Evolutionary conservation across 2,329 filamentous ascomycete genomes (phyloP).

Genomic region (Parascedosporium putredinis): DNA sequence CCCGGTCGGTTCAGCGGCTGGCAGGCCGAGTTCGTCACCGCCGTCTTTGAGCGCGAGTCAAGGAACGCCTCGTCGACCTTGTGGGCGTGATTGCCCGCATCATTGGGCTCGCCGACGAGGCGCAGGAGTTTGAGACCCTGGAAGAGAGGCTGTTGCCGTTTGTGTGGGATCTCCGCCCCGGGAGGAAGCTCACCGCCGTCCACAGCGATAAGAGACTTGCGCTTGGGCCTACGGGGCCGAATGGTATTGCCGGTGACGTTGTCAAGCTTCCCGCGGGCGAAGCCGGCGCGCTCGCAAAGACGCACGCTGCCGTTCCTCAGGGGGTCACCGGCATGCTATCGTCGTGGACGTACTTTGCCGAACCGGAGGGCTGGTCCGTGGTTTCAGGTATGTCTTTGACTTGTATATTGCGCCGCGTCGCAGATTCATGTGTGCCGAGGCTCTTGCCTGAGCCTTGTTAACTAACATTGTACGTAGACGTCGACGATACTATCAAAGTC

Average conservation of each 20-base stretch:
- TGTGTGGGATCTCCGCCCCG: slow-evolving; percentile 63
- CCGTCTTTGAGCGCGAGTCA: slow-evolving; percentile 68
- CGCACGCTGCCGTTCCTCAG: slow-evolving; percentile 38
- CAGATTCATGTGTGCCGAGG: too few species aligned
- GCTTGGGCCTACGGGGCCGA: slow-evolving; percentile 59
- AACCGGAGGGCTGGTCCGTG: slow-evolving; percentile 70
- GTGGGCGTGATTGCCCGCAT: slow-evolving; percentile 61
- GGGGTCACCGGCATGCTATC: slow-evolving; percentile 44
- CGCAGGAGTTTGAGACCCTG: slow-evolving; percentile 48
- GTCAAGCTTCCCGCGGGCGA: slow-evolving; percentile 37
- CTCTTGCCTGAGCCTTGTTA: background rate
- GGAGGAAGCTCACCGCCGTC: slow-evolving; percentile 54
- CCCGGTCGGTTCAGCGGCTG: slow-evolving; percentile 41
- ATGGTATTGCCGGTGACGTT: slow-evolving; percentile 61
- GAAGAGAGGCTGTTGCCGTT: slow-evolving; percentile 65
- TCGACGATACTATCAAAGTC: slow-evolving; percentile 93
- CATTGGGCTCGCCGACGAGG: slow-evolving; percentile 53
- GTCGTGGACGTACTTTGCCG: slow-evolving; percentile 65
- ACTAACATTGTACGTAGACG: slow-evolving; percentile 40
- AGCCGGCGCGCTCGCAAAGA: slow-evolving; percentile 34
- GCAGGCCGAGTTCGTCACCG: slow-evolving; percentile 75
- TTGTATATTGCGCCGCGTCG: too few species aligned
- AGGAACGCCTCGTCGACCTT: slow-evolving; percentile 54
- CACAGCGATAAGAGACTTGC: slow-evolving; percentile 39
- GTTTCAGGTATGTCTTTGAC: slow-evolving; percentile 59